Percentiles rank a stretch among this genome's conserved stretches.
These are phyloP conservation scores for Lachancea cidri DNA, from an alignment of 805 yeast genomes.

Conservation along the genomic window DNA sequence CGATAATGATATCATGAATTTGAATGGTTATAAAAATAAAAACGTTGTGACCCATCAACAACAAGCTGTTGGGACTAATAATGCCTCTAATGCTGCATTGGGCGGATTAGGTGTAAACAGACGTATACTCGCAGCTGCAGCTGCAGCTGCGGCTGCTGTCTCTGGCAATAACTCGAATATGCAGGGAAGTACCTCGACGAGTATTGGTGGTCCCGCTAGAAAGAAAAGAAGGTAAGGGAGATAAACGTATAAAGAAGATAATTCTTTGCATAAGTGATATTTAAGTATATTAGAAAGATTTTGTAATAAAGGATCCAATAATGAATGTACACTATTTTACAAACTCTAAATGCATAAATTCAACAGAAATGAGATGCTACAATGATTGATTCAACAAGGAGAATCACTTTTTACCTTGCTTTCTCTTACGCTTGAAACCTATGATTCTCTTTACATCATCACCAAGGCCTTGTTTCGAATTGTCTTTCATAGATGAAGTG, in stretches of 20 bases:
- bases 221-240: conserved; percentile 26
- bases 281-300: no score
- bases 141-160: conserved; percentile 36
- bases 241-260: not conserved
- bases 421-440: conserved; percentile 62
- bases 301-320: no score
- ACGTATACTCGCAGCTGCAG: conserved; percentile 35
- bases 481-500: conserved; percentile 17
- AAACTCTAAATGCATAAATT: not conserved
- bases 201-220: conserved; percentile 21
- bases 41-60: conserved; percentile 19
- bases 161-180: conserved; percentile 21
- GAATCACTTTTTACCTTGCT: conserved; percentile 19
- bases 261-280: no score
- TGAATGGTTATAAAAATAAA: conserved; percentile 21
- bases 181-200: conserved; percentile 10
- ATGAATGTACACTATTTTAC: not conserved
- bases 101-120: conserved; percentile 34
- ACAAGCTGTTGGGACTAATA: conserved; percentile 14
- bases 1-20: conserved; percentile 64
- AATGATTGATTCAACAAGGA: not conserved
- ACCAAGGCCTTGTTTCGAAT: conserved; percentile 37
- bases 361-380: conserved; percentile 4
- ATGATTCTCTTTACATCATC: conserved; percentile 59
- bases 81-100: conserved; percentile 18